A percentile compares a stretch with the other conserved stretches of the same genome.
phyloP scores from a whole-genome alignment of 495 filamentous ascomycete genomes.

The Hypoxylon fuscum region DNA sequence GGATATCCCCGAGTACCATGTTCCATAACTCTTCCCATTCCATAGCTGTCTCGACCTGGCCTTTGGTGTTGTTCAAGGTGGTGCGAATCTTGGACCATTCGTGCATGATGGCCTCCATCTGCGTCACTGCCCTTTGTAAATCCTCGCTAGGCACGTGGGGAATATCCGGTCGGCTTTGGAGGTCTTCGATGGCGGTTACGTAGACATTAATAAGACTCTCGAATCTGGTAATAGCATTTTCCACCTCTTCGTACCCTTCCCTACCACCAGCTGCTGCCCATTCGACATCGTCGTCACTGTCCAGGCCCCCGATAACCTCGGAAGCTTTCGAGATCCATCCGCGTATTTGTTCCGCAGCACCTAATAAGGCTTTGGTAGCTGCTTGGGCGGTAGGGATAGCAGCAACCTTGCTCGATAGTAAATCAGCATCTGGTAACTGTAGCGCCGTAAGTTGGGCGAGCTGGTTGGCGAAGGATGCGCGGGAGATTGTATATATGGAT shows the following conservation, averaged over 20 bases:
- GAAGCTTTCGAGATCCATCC: slow-evolving; percentile 91
- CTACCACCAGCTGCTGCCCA: slow-evolving; percentile 94
- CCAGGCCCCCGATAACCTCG: slow-evolving; percentile 82
- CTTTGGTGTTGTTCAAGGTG: slow-evolving; percentile 79
- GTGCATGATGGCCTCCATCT: slow-evolving; percentile 86
- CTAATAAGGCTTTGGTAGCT: slow-evolving; percentile 78
- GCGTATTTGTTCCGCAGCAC: slow-evolving; percentile 87
- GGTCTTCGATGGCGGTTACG: slow-evolving; percentile 85
- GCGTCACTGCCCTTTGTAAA: slow-evolving; percentile 73
- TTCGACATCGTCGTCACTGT: slow-evolving; percentile 95
- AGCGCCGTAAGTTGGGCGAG: slow-evolving; percentile 83
- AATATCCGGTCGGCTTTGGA: slow-evolving; percentile 84
- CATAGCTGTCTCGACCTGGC: slow-evolving; percentile 94
- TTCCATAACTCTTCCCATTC: slow-evolving; percentile 99
- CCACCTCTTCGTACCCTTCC: slow-evolving; percentile 88
- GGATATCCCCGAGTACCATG: slow-evolving; percentile 91
- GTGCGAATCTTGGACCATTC: slow-evolving; percentile 84
- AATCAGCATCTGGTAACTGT: slow-evolving; percentile 81
- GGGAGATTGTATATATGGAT: slow-evolving; percentile 89
- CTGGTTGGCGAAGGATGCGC: slow-evolving; percentile 89
- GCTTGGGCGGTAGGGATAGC: slow-evolving; percentile 81
- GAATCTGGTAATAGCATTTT: slow-evolving; percentile 84
- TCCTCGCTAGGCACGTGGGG: slow-evolving; percentile 70
- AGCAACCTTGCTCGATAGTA: slow-evolving; percentile 80
- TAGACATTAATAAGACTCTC: slow-evolving; percentile 90